Base-by-base conservation (phyloP, 345 rosid species). In the Salix caprea region DNA sequence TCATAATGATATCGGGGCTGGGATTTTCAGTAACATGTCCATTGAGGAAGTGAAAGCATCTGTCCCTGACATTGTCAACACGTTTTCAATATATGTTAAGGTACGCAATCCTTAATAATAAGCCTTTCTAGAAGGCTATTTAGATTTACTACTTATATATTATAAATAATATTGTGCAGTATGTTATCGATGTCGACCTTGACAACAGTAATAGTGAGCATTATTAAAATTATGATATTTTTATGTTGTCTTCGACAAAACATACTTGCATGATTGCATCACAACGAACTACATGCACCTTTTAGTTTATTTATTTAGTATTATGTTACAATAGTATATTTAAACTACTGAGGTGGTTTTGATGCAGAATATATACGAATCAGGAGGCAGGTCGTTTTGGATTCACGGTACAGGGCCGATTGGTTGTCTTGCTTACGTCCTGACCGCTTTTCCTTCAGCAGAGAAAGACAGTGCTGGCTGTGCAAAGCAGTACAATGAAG, bases 381-480 rank as follows among this genome's bases (percentile, higher is more conserved):
- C 5, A 50, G 91, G 91, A 34, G 96, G 73, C 1, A 84, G 90
- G 61, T 79, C 86, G 32, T 91, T 86, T 77, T 91, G 94, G 97
- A 85, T 91, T 74, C 97, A 89, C 72, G 86, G 84, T 76, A 91
- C 97, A 11, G 94, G 94, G 36, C 97, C 97, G n/a, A 80, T 90
- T 32, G 92, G 97, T 5, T 90, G 97, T 67, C 78, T 91, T 64
- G 83, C 90, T 46, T 88, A 84, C 6, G 46, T 77, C 67, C 54
- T 89, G 13, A 75, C 67, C 19, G 19, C 40, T 11, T 83, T 84
- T 56, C 82, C 85, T 6, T 74, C 74, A 11, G 78, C 78, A 30
- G 36, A 75, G 40, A 77, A 67, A 48, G 91, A 91, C 70, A 11
- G 40, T 42, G 86, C 71, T 37, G 97, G 92, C 12, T 92, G 97